These are phyloP conservation scores for Auriscalpium microsporum DNA, from an alignment of 768 basidiomycete genomes.

Conservation along the genomic window DNA sequence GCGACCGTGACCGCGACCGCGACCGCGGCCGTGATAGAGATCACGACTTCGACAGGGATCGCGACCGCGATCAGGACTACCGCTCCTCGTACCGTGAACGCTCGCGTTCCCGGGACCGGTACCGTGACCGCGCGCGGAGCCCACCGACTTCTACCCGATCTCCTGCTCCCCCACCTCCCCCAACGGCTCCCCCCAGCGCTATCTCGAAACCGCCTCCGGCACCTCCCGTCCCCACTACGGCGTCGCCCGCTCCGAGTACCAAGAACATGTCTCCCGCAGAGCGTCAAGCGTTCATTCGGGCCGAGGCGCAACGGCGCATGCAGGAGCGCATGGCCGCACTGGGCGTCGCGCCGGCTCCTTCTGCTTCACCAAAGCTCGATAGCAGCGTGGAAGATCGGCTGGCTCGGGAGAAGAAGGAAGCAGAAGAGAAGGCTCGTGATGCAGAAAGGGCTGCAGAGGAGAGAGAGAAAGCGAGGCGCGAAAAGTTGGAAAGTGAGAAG, in stretches of 20 bases:
- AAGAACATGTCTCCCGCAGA: conserved; percentile 85
- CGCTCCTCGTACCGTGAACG: conserved; percentile 27
- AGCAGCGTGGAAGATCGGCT: conserved; percentile 79
- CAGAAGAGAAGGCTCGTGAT: conserved; percentile 70
- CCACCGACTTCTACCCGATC: conserved; percentile 32
- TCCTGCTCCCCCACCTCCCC: conserved; percentile 41
- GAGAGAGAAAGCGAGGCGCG: conserved; percentile 61
- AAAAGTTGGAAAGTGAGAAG: conserved; percentile 70
- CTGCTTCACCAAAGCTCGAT: conserved; percentile 51
- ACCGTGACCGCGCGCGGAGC: conserved; percentile 24
- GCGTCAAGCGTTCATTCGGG: conserved; percentile 65
- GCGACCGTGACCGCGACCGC: conserved; percentile 37
- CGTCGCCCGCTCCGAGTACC: conserved; percentile 50
- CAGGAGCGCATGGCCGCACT: conserved; percentile 80
- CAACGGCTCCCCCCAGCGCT: conserved; percentile 34
- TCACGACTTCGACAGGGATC: conserved; percentile 28
- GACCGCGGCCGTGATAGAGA: conserved; percentile 28
- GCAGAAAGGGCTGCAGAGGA: conserved; percentile 81
- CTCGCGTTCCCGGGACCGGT: conserved; percentile 18
- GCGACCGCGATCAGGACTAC: conserved; percentile 33
- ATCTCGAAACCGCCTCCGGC: conserved; percentile 39
- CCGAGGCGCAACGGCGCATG: conserved; percentile 74
- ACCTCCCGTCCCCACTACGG: conserved; percentile 38
- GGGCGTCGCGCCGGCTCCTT: conserved; percentile 49
- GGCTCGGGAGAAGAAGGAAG: conserved; percentile 80